These are phyloP conservation scores for Fonsecaea erecta DNA, from an alignment of 2,329 filamentous ascomycete species.

Conservation along the genomic window DNA sequence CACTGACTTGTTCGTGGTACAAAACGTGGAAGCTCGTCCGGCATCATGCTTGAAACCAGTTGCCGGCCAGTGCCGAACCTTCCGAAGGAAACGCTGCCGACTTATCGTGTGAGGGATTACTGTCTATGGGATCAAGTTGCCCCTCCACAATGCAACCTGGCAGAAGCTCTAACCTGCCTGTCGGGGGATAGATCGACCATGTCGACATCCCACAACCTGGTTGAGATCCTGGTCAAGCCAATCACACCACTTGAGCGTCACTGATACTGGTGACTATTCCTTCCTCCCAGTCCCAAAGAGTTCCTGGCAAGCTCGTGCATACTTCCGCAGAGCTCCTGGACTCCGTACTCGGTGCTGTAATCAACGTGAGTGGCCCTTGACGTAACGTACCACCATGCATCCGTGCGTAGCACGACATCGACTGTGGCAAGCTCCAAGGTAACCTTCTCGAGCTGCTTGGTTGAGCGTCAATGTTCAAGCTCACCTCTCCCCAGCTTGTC, in stretches of 20 bases:
- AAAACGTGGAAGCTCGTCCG: neutral
- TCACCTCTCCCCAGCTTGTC: neutral
- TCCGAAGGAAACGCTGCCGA: neutral
- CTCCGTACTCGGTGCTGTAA: too few relatives aligned
- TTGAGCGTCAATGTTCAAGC: neutral
- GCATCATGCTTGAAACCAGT: neutral
- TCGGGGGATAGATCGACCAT: neutral
- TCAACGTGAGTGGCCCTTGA: neutral
- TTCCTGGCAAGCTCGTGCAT: neutral
- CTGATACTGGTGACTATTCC: neutral
- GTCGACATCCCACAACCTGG: neutral
- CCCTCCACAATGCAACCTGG: conserved; percentile 2
- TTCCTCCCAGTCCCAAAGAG: neutral
- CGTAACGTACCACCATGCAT: neutral
- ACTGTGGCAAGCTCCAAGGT: neutral
- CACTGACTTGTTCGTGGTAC: neutral
- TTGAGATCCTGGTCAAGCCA: neutral
- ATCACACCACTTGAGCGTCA: neutral
- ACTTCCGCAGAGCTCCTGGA: neutral
- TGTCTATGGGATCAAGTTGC: neutral
- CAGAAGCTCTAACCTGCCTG: neutral
- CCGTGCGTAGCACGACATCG: neutral
- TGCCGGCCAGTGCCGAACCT: neutral
- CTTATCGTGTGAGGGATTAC: neutral
- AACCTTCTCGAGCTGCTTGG: neutral